These are phyloP conservation scores for Didymella segeticola DNA, from an alignment of 2,329 filamentous ascomycete genomes.

Conservation along the genomic window DNA sequence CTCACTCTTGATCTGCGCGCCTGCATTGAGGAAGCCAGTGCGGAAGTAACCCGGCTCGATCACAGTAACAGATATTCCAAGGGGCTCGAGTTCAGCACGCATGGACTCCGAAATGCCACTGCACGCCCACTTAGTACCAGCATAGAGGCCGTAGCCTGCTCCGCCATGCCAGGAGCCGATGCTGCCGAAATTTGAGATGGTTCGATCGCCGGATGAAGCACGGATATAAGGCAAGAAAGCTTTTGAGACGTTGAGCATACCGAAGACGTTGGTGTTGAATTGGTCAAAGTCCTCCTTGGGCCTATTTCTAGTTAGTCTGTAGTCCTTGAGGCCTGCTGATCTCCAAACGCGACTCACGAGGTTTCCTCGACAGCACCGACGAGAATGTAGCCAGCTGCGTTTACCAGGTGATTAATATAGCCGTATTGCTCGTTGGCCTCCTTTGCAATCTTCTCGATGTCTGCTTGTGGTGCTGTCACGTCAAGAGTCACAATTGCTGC, in stretches of 20 bases:
- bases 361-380: conserved; percentile 56
- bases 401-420: conserved; percentile 55
- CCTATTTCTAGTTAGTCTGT: conserved; percentile 35
- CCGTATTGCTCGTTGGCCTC: conserved; percentile 51
- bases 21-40: conserved; percentile 54
- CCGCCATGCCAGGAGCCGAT: conserved; percentile 52
- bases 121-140: conserved; percentile 55
- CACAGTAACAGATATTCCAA: conserved; percentile 54
- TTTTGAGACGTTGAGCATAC: conserved; percentile 57
- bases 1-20: conserved; percentile 24
- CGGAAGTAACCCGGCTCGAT: conserved; percentile 61
- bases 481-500: conserved; percentile 51
- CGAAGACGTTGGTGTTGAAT: conserved; percentile 64
- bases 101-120: conserved; percentile 54
- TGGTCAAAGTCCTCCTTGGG: conserved; percentile 50
- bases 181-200: conserved; percentile 57
- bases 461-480: conserved; percentile 47
- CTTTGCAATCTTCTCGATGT: conserved; percentile 47
- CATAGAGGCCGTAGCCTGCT: conserved; percentile 54
- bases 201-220: conserved; percentile 46
- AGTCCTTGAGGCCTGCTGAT: neutral
- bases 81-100: conserved; percentile 52
- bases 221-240: conserved; percentile 59
- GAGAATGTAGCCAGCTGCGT: conserved; percentile 56
- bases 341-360: conserved; percentile 38